phyloP scores from a whole-genome alignment of 2,329 filamentous ascomycete species.

The Nigrograna mackinnonii region DNA sequence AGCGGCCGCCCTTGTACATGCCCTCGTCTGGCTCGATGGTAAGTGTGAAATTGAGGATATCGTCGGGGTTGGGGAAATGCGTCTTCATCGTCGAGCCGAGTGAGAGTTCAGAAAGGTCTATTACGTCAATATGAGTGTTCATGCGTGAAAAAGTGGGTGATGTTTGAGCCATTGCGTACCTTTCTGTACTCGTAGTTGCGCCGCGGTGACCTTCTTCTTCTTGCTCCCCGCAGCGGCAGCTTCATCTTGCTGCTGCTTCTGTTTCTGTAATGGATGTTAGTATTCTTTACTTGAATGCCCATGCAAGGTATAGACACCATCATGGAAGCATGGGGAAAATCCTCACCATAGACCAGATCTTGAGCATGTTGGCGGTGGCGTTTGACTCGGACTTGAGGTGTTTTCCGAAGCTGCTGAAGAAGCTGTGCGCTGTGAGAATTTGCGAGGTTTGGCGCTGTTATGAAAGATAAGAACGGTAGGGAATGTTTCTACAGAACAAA shows the following conservation, averaged over 20 bases:
- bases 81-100: constrained; percentile 81
- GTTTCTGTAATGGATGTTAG: constrained; percentile 65
- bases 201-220: constrained; percentile 99
- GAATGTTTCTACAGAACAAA: constrained; percentile 1
- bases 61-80: constrained; percentile 79
- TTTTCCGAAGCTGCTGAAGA: too few species aligned
- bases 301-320: background rate
- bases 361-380: constrained; percentile 74
- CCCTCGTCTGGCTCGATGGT: constrained; percentile 84
- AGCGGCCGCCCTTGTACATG: constrained; percentile 85
- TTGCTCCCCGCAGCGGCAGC: constrained; percentile 78
- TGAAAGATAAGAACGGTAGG: background rate
- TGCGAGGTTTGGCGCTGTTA: too few species aligned
- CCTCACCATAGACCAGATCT: constrained; percentile 98
- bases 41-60: constrained; percentile 82
- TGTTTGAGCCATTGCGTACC: constrained; percentile 56
- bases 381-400: too few species aligned
- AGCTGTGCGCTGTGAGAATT: too few species aligned
- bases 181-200: constrained; percentile 94
- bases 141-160: constrained; percentile 1
- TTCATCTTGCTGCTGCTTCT: constrained; percentile 89
- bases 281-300: constrained; percentile 1
- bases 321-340: background rate
- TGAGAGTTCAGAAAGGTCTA: constrained; percentile 81
- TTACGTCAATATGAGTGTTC: constrained; percentile 5